These are phyloP conservation scores for Triticum monococcum DNA, from an alignment of 176 grass and related monocot species.

Conservation along the genomic window DNA sequence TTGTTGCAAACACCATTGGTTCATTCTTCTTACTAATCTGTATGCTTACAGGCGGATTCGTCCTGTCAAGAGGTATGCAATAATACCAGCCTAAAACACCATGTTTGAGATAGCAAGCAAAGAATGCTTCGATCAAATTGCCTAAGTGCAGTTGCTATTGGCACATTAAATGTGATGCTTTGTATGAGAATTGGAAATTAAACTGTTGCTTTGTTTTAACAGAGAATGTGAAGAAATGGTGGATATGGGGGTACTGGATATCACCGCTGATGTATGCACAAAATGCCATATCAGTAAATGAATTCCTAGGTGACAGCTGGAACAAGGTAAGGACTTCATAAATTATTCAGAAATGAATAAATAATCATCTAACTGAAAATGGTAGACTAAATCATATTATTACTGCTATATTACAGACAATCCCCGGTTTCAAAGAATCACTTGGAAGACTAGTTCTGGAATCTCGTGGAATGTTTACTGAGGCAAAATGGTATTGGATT, in stretches of 20 bases:
- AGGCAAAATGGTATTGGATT: conserved; percentile 87
- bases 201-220: neutral
- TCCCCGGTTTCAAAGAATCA: conserved; percentile 6
- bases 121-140: neutral
- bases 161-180: neutral
- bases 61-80: conserved; percentile 59
- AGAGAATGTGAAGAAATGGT: conserved; percentile 81
- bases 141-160: neutral
- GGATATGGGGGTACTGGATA: conserved; percentile 91
- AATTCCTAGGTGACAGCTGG: conserved; percentile 73
- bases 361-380: neutral
- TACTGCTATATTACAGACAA: conserved; percentile 11
- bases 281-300: conserved; percentile 71
- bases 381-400: conserved; percentile 5
- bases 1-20: conserved; percentile 69
- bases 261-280: conserved; percentile 76
- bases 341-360: neutral
- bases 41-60: conserved; percentile 59
- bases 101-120: neutral
- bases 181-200: neutral
- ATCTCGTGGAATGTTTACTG: conserved; percentile 53
- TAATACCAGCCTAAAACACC: neutral
- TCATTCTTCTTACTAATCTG: conserved; percentile 56
- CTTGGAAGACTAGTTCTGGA: conserved; percentile 53
- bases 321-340: conserved; percentile 36